These are phyloP conservation scores for Talaromyces verruculosus DNA, from an alignment of 2,329 filamentous ascomycete species.

Conservation along the genomic window DNA sequence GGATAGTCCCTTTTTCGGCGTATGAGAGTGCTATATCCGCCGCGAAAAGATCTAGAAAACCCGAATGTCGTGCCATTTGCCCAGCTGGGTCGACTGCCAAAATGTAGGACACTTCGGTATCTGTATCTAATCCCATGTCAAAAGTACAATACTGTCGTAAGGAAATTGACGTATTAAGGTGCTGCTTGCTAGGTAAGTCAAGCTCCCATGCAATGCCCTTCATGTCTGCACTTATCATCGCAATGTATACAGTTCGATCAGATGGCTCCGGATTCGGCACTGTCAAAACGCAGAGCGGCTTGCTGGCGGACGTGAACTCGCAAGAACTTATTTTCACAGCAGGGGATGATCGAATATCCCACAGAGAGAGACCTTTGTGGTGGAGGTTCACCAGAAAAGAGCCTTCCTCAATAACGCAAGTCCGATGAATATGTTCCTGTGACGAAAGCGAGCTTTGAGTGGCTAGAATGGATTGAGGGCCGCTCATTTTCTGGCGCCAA, in stretches of 20 bases:
- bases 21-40: slow-evolving; percentile 85
- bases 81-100: slow-evolving; percentile 86
- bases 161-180: slow-evolving; percentile 41
- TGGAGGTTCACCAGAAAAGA: slow-evolving; percentile 79
- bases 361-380: slow-evolving; percentile 68
- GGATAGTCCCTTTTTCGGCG: slow-evolving; percentile 69
- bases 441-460: slow-evolving; percentile 69
- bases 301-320: slow-evolving; percentile 62
- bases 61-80: slow-evolving; percentile 66
- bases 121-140: slow-evolving; percentile 57
- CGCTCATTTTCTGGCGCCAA: slow-evolving; percentile 67
- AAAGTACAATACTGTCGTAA: slow-evolving; percentile 71
- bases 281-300: slow-evolving; percentile 75
- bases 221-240: slow-evolving; percentile 77
- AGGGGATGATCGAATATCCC: slow-evolving; percentile 68
- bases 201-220: slow-evolving; percentile 81
- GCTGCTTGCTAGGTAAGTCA: slow-evolving; percentile 43
- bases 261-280: slow-evolving; percentile 62
- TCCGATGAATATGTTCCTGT: slow-evolving; percentile 72
- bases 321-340: slow-evolving; percentile 61
- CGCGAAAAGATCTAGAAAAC: slow-evolving; percentile 82
- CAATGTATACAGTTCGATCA: slow-evolving; percentile 64
- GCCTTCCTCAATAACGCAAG: slow-evolving; percentile 73
- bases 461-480: slow-evolving; percentile 56
- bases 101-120: slow-evolving; percentile 58